Evolutionary conservation across 2,329 filamentous ascomycete genomes (phyloP).

Genomic region (Camptophora hylomeconis): DNA sequence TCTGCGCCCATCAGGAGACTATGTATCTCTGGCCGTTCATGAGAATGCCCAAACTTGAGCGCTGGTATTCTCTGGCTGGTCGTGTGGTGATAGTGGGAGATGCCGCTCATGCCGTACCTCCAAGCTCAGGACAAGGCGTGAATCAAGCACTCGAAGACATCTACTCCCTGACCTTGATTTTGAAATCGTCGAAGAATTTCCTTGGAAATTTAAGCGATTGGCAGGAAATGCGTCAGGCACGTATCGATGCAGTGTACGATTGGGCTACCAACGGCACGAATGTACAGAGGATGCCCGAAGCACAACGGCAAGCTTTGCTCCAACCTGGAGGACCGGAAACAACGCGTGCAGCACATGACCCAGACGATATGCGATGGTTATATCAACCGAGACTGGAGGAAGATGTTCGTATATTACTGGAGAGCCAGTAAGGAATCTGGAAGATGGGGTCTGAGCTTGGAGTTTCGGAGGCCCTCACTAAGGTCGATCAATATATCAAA

Average conservation of each 20-base stretch:
- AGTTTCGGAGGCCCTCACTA: too few species aligned
- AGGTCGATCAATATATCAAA: too few species aligned
- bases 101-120: constrained; percentile 43
- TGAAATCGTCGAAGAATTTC: constrained; percentile 27
- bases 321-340: constrained; percentile 4
- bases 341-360: constrained; percentile 15
- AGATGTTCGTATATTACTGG: too few species aligned
- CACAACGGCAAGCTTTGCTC: constrained; percentile 7
- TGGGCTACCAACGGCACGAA: constrained; percentile 36
- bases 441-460: too few species aligned
- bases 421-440: too few species aligned
- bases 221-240: constrained; percentile 36
- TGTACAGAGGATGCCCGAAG: constrained; percentile 30
- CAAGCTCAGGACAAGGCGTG: constrained; percentile 42
- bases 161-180: constrained; percentile 32
- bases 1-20: constrained; percentile 7
- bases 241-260: constrained; percentile 35
- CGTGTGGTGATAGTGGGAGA: constrained; percentile 43
- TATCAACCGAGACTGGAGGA: constrained; percentile 29
- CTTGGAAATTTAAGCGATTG: constrained; percentile 27
- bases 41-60: constrained; percentile 33
- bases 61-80: constrained; percentile 37
- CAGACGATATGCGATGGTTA: constrained; percentile 31
- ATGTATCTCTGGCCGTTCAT: constrained; percentile 38
- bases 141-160: constrained; percentile 45